phyloP scores from a whole-genome alignment of 176 grass and related monocot species.

The Phyllostachys edulis region DNA sequence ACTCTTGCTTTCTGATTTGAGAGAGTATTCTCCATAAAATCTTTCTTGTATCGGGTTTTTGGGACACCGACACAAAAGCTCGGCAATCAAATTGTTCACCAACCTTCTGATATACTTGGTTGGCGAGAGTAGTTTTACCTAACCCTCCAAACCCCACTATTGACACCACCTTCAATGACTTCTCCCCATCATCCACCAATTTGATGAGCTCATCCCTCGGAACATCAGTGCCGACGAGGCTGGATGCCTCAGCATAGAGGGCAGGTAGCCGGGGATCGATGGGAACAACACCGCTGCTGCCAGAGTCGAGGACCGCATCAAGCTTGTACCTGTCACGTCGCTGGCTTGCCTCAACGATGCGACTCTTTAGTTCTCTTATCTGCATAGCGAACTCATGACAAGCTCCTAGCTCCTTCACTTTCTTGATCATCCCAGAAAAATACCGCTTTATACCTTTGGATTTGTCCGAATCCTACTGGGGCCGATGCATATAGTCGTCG shows the following conservation, averaged over 20 bases:
- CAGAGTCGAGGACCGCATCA: neutral
- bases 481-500: neutral
- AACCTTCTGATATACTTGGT: conserved; percentile 28
- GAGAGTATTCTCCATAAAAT: conserved; percentile 23
- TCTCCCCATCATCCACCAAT: neutral
- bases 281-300: neutral
- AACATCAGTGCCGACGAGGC: conserved; percentile 16
- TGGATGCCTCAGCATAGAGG: conserved; percentile 1
- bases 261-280: conserved; percentile 9
- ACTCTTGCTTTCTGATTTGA: neutral
- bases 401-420: conserved; percentile 5
- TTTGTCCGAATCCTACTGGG: neutral
- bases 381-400: neutral
- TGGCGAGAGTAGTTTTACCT: conserved; percentile 44
- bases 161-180: conserved; percentile 32
- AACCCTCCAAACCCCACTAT: conserved; percentile 41
- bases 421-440: neutral
- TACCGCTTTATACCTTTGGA: neutral
- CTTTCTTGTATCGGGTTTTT: conserved; percentile 25
- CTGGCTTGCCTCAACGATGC: neutral
- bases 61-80: neutral
- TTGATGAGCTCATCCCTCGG: conserved; percentile 28
- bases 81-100: conserved; percentile 20
- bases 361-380: conserved; percentile 25
- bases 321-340: conserved; percentile 33